Evolutionary conservation across 768 basidiomycete genomes (phyloP).

Genomic region (Russula sp.): DNA sequence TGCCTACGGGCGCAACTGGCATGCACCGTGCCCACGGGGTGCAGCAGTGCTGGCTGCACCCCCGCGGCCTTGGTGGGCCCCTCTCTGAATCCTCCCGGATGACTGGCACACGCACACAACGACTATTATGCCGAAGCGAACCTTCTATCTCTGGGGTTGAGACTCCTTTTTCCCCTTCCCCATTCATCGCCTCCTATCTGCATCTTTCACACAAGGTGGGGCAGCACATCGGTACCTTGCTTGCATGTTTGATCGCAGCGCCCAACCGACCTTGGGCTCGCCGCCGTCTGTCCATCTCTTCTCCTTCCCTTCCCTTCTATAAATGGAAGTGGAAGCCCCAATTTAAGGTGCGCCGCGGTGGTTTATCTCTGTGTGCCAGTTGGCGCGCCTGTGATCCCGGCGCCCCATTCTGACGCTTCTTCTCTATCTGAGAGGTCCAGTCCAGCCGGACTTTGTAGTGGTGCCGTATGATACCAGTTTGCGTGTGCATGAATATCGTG

Average conservation of each 20-base stretch:
- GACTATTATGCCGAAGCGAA: background rate
- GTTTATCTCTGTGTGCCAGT: background rate
- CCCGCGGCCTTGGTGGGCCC: background rate
- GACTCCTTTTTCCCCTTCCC: background rate
- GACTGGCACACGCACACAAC: background rate
- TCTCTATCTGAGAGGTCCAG: background rate
- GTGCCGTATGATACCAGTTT: no score
- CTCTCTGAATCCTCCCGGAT: no score
- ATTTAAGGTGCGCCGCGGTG: background rate
- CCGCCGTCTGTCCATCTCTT: background rate
- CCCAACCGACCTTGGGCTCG: background rate
- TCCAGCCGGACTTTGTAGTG: background rate
- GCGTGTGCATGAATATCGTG: no score
- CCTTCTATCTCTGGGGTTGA: background rate
- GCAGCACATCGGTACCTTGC: background rate
- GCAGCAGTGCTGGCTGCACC: background rate
- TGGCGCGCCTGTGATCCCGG: background rate
- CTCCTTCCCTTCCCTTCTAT: background rate
- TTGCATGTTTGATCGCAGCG: background rate
- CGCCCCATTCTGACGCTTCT: background rate
- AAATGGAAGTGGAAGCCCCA: slow-evolving; percentile 2
- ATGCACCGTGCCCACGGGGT: no score
- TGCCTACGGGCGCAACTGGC: no score
- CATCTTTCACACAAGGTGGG: background rate
- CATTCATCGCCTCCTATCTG: slow-evolving; percentile 4